Base-by-base conservation (phyloP, 1,284 basidiomycete genomes). In the Ustilago bromivora region DNA sequence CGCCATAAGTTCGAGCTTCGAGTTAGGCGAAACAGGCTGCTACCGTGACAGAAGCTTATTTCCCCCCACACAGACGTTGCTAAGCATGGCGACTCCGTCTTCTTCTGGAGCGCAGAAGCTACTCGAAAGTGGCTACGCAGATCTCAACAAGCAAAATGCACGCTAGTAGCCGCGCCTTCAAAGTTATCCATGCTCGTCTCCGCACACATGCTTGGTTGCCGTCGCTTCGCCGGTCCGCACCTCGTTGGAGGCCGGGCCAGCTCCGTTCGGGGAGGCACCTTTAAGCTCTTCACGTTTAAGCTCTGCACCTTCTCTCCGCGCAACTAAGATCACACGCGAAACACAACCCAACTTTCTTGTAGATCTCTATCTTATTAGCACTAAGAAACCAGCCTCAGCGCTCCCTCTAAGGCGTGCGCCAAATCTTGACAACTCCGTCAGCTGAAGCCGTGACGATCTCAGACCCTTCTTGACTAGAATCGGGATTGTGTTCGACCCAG, bases 401-500 rank as follows among this genome's bases (percentile, higher is more conserved):
- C 5, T 36, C 34, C 23, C 23, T 28, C 23, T 28, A 62, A 47
- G 49, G 19, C 13, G 57, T 62, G 15, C 46, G 54, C 84, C 84
- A 86, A 17, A 86, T 19, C 58, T 82, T 82, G 40, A 85, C 81
- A 2, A 64, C 38, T 0, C 84, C 86, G 65, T 86, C 95, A 17
- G 92, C 92, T 78, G 93, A 94, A 2, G 94, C 91, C 10, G 94
- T 96, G 57, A 95, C 88, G 89, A 96, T 90, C 86, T 96, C 63
- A 4, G 32, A n/a, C 11, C 60, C 38, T 4, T 32, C 46, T 10
- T 36, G 36, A 12, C 36, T 56, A 15, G 71, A 19, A 38, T 90
- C 90, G 1, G 91, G 89, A 66, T 93, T 92, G 76, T 93, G 90
- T 85, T 96, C 94, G 1, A 94, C 92, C 93, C 95, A 97, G 15